These are phyloP conservation scores for Fusarium solani-melongenae DNA, from an alignment of 2,329 filamentous ascomycete species.

Conservation along the genomic window DNA sequence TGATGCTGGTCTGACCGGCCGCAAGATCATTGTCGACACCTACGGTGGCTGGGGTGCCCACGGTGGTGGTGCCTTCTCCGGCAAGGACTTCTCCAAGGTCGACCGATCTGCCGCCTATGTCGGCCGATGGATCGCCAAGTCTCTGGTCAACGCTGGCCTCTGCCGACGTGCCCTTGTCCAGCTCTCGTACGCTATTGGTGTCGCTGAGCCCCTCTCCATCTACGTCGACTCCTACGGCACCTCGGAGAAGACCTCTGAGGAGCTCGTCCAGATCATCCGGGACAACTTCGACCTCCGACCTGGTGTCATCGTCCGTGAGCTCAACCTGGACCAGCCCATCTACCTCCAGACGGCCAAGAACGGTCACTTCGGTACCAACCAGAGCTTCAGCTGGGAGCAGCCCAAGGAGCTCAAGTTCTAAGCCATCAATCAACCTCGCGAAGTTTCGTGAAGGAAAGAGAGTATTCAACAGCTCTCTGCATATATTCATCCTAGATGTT, in stretches of 20 bases:
- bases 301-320: conserved; percentile 98
- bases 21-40: conserved; percentile 99
- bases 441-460: conserved; percentile 39
- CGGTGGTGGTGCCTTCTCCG: conserved; percentile 99
- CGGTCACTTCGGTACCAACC: conserved; percentile 98
- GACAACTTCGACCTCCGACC: conserved; percentile 98
- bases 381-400: conserved; percentile 98
- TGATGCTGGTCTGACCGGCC: conserved; percentile 97
- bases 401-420: conserved; percentile 95
- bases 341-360: conserved; percentile 99
- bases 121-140: conserved; percentile 99
- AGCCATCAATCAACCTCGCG: conserved; percentile 46
- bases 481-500: conserved; percentile 49
- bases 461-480: conserved; percentile 57
- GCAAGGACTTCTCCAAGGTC: conserved; percentile 99
- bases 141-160: conserved; percentile 87
- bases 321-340: conserved; percentile 94
- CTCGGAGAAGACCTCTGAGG: conserved; percentile 85
- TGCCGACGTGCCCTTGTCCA: conserved; percentile 94
- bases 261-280: conserved; percentile 94
- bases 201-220: conserved; percentile 96
- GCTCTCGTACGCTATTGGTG: conserved; percentile 99
- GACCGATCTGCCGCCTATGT: conserved; percentile 98
- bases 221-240: conserved; percentile 99
- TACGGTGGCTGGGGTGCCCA: conserved; percentile 99